Evolutionary conservation across 495 filamentous ascomycete species (phyloP), one percentile per base, ranked within the genome.

Genomic region (Penicillium ucsense): DNA sequence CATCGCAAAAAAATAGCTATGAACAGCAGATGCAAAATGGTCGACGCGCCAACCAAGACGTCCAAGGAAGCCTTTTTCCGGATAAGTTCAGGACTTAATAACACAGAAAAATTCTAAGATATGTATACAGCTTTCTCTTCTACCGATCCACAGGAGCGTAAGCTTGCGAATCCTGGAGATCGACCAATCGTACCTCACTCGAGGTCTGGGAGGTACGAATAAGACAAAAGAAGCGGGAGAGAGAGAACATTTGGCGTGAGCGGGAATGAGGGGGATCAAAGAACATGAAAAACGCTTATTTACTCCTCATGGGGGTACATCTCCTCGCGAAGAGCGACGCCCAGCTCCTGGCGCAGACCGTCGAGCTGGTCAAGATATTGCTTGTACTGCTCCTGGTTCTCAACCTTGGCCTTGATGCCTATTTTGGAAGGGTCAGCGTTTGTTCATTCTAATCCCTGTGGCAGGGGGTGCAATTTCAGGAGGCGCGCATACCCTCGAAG

Each of bases 341-440:
- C 91, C 41, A 99, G 76, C 72, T 99, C 92, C 72, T 92, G 88
- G 52, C 91, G 86, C 53, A 97, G 77, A 54, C 82, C 76, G 76
- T 94, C 88, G 46, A 99, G 89, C 71, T 94, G 83, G 56, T 84
- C 77, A 45, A 99, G 84, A 73, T 99, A 99, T 74, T 96, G 87
- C 66, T 96, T 77, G 75, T 99, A 99, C 76, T 99, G 92, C 55
- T 82, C 79, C 68, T 85, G 82, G 81, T 92, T 97, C 76, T 99
- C 94, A 56, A 97, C 94, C 80, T 99, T 99, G 72, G 88, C 88
- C 74, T 95, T 95, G 81, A 99, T 85, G 63, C 91, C 89, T 95
- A 63, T 63, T 45, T 38, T 36, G 41, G 33, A 48, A 28, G 48
- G 5, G 52, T 59, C 47, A 66, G 53, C 38, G 32, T 6, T 31